Conservation (phyloP, 2,329 filamentous ascomycete species). For the Cylindrodendrum hubeiense region DNA sequence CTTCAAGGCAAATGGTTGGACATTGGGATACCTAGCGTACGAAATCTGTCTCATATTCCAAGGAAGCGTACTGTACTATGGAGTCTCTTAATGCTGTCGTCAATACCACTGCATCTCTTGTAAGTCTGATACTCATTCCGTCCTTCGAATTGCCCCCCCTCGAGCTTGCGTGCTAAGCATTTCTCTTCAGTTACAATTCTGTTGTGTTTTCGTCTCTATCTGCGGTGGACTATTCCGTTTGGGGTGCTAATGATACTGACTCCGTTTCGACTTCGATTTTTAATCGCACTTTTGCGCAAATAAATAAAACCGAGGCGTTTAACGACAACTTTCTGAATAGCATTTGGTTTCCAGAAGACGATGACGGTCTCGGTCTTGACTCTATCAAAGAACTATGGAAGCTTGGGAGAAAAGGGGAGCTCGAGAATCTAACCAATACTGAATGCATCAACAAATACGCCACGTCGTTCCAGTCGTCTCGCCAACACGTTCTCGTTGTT, state of each 20-base stretch:
- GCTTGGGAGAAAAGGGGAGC: neutral
- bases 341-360: too few relatives aligned
- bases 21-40: slow-evolving; percentile 33
- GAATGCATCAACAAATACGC: slow-evolving; percentile 24
- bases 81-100: slow-evolving; percentile 14
- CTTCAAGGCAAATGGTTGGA: slow-evolving; percentile 27
- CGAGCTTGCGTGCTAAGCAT: neutral
- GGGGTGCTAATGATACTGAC: neutral
- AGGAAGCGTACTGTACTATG: neutral
- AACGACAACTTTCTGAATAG: too few relatives aligned
- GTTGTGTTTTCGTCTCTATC: slow-evolving; percentile 21
- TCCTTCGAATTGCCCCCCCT: neutral
- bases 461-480: slow-evolving; percentile 14
- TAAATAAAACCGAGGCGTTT: neutral
- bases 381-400: neutral
- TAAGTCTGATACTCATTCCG: too few relatives aligned
- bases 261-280: neutral
- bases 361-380: too few relatives aligned
- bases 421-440: slow-evolving; percentile 6
- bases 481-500: slow-evolving; percentile 12
- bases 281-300: neutral
- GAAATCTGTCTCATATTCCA: slow-evolving; percentile 22
- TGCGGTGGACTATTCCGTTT: neutral
- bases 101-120: slow-evolving; percentile 23
- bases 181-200: slow-evolving; percentile 20